Evolutionary conservation across 2,329 filamentous ascomycete species (phyloP).

Genomic region (Epichloe glyceriae): DNA sequence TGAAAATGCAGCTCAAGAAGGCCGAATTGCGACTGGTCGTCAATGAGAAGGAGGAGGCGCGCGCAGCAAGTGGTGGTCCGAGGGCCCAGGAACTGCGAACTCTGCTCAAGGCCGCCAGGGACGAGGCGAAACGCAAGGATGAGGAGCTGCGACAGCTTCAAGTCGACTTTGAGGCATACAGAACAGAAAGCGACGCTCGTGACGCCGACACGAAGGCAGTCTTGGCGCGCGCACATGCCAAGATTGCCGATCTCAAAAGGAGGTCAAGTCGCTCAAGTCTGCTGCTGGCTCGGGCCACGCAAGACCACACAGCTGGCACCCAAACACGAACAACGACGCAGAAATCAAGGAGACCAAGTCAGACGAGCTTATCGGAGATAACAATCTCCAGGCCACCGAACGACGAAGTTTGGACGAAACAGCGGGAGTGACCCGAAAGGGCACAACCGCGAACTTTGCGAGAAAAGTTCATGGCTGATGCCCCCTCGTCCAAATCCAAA

Average conservation of each 20-base stretch:
- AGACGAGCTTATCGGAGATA: conserved; percentile 6
- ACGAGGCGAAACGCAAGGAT: conserved; percentile 34
- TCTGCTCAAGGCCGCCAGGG: conserved; percentile 30
- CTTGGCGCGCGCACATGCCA: conserved; percentile 41
- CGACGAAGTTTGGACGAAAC: conserved; percentile 4
- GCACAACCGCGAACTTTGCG: conserved; percentile 17
- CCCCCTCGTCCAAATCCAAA: conserved; percentile 7
- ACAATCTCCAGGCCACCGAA: neutral
- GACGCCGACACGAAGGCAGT: conserved; percentile 44
- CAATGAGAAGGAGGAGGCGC: conserved; percentile 23
- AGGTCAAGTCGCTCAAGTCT: conserved; percentile 32
- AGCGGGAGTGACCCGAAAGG: conserved; percentile 6
- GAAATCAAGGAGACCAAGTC: conserved; percentile 9
- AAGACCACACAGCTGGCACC: conserved; percentile 20
- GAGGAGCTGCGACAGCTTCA: conserved; percentile 35
- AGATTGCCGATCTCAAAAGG: conserved; percentile 43
- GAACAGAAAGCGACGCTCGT: conserved; percentile 38
- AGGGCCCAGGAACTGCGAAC: conserved; percentile 25
- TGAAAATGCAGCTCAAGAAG: conserved; percentile 37
- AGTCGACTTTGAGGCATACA: conserved; percentile 40
- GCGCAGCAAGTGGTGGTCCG: conserved; percentile 21
- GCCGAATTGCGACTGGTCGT: conserved; percentile 21
- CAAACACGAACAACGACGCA: conserved; percentile 7
- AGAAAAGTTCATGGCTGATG: conserved; percentile 23
- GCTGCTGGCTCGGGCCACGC: conserved; percentile 8